Evolutionary conservation across 2,329 filamentous ascomycete species (phyloP), one percentile per base, ranked within the genome.

Genomic region (Penicillium capsulatum): DNA sequence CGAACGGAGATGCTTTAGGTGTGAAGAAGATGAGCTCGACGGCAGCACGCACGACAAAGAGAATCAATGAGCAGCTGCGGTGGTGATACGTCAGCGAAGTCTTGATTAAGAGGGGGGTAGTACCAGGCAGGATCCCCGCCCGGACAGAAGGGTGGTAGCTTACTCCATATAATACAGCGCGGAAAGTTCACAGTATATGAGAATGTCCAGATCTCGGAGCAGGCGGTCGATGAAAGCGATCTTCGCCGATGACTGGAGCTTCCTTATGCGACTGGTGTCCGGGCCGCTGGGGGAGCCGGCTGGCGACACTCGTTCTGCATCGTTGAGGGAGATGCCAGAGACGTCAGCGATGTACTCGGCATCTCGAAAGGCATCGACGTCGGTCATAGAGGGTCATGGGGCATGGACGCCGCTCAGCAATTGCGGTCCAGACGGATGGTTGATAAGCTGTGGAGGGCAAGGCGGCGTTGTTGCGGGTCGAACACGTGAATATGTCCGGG

Each of bases 151-250:
- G 24, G 15, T 30, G 22, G 22, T 26, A 20, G 26, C 26, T 38
- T 38, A 81, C 77, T 83, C 79, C 63, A 81, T 71, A 58, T 82
- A 78, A 60, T 83, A 83, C 42, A 81, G 61, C 6, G 72, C 70
- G 26, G 78, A 77, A 43, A 83, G 65, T 64, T 83, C 68, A 58
- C 78, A 74, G 63, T 80, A 82, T 40, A 80, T 71, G 33, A 80
- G 55, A 50, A 77, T 70, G 53, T 83, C 79, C 30, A 82, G 60
- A 51, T 74, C 72, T 40, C 73, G 70, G 44, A 81, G 66, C 34
- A 81, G 57, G 38, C 76, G 70, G 50, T 79, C 74, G 28, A 82
- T 69, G 48, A 74, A 62, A 16, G 66, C 64, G 16, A 65, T 62
- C 50, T 72, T 69, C 38, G 67, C 66, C 17, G 61, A 57, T 4